Conservation (phyloP, 305 asterid species). For the Fraxinus sp. region DNA sequence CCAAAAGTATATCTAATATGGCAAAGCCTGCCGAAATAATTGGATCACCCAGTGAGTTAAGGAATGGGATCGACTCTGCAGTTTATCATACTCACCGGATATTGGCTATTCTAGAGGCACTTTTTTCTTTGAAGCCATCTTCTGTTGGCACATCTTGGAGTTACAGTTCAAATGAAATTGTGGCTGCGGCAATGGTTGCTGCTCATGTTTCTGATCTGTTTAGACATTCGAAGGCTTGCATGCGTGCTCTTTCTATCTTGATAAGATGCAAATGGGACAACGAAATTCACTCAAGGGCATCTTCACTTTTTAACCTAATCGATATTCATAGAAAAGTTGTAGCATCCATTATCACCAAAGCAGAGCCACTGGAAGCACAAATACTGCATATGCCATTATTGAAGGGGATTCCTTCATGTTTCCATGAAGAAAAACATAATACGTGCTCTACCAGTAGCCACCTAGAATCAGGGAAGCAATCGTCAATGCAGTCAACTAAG, state of each 20-base stretch:
- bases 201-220: slow-evolving; percentile 95
- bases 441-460: slow-evolving; percentile 52
- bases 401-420: slow-evolving; percentile 50
- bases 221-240: slow-evolving; percentile 88
- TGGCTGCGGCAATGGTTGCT: slow-evolving; percentile 99
- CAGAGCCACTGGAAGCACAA: slow-evolving; percentile 92
- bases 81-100: slow-evolving; percentile 82
- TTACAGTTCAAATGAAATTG: slow-evolving; percentile 91
- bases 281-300: slow-evolving; percentile 77
- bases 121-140: slow-evolving; percentile 92
- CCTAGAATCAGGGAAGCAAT: slow-evolving; percentile 52
- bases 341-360: slow-evolving; percentile 88
- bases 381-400: slow-evolving; percentile 55
- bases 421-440: slow-evolving; percentile 55
- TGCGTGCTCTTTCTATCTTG: slow-evolving; percentile 80
- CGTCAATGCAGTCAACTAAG: slow-evolving; percentile 38
- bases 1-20: slow-evolving; percentile 27
- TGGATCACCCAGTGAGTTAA: slow-evolving; percentile 52
- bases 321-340: slow-evolving; percentile 89
- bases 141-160: slow-evolving; percentile 89
- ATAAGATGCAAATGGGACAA: slow-evolving; percentile 90
- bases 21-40: slow-evolving; percentile 51
- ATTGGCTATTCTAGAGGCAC: slow-evolving; percentile 86
- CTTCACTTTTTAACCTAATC: slow-evolving; percentile 89
- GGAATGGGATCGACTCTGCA: slow-evolving; percentile 72